A percentile compares a stretch with the other conserved stretches of the same genome.
These are phyloP conservation scores for Megacollybia marginata DNA, from an alignment of 768 basidiomycete genomes.

Conservation along the genomic window DNA sequence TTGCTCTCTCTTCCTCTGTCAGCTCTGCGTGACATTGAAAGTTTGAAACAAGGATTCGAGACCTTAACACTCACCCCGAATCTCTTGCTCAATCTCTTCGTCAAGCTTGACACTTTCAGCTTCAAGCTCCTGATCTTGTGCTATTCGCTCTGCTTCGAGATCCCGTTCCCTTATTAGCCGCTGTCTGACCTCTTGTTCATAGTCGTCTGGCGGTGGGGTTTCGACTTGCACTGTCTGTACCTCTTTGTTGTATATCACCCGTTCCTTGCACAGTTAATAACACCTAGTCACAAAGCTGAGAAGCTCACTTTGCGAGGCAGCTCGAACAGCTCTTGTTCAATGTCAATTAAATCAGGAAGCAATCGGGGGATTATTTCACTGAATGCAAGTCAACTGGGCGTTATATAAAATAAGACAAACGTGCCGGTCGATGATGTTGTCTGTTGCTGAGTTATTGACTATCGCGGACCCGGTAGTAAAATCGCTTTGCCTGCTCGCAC, in stretches of 20 bases:
- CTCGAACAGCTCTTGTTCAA: conserved; percentile 87
- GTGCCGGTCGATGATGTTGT: conserved; percentile 65
- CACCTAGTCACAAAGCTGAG: background rate
- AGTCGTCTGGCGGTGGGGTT: conserved; percentile 36
- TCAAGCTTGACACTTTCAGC: conserved; percentile 81
- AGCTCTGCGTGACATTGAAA: conserved; percentile 47
- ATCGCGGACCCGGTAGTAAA: conserved; percentile 39
- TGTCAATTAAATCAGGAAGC: conserved; percentile 76
- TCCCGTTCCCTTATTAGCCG: conserved; percentile 64
- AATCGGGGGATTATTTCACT: conserved; percentile 61
- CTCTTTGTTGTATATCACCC: conserved; percentile 78
- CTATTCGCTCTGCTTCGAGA: conserved; percentile 57
- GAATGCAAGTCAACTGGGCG: conserved; percentile 4
- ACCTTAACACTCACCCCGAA: conserved; percentile 48
- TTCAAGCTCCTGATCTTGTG: conserved; percentile 72
- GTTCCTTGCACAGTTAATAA: conserved; percentile 39
- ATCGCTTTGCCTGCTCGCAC: conserved; percentile 68
- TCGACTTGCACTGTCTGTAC: conserved; percentile 70
- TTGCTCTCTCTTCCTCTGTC: conserved; percentile 76
- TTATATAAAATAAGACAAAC: background rate
- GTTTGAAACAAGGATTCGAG: background rate
- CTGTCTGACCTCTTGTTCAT: conserved; percentile 72
- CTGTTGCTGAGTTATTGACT: conserved; percentile 49
- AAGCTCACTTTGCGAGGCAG: conserved; percentile 70
- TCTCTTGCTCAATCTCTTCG: conserved; percentile 80